These are phyloP conservation scores for Camillea tinctor DNA, from an alignment of 2,329 filamentous ascomycete species.

Conservation along the genomic window DNA sequence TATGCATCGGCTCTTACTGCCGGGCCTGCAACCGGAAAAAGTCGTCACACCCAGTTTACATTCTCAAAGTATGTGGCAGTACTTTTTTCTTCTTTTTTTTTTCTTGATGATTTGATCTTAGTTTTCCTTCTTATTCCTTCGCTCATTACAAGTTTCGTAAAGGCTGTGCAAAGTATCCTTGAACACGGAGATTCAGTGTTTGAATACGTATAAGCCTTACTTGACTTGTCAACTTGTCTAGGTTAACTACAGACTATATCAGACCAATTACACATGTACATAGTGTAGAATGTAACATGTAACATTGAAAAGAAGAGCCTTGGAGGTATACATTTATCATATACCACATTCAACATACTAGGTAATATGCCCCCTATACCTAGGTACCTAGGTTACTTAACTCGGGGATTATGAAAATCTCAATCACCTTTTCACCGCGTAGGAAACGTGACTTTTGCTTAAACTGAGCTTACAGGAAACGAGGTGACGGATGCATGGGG, in stretches of 20 bases:
- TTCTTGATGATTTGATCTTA: background rate
- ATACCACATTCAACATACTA: no score
- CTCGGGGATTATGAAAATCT: background rate
- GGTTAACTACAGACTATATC: background rate
- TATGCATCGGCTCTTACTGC: constrained; percentile 2
- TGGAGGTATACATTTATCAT: background rate
- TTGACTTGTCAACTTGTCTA: background rate
- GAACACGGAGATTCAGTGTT: background rate
- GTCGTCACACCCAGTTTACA: background rate
- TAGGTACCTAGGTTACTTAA: background rate
- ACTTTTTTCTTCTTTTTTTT: background rate
- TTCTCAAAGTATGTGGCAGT: background rate
- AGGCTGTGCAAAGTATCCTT: background rate
- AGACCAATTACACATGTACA: background rate
- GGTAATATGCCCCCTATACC: background rate
- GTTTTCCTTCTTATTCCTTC: background rate
- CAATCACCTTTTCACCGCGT: background rate
- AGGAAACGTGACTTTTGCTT: background rate
- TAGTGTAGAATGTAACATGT: background rate
- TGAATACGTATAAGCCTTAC: background rate
- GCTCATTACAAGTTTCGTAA: background rate
- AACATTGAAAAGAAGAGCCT: background rate
- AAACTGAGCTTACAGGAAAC: background rate
- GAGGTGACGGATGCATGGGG: background rate
- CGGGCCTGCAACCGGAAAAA: background rate